These are phyloP conservation scores for Kondoa malvinella DNA, from an alignment of 768 basidiomycete genomes.

Conservation along the genomic window DNA sequence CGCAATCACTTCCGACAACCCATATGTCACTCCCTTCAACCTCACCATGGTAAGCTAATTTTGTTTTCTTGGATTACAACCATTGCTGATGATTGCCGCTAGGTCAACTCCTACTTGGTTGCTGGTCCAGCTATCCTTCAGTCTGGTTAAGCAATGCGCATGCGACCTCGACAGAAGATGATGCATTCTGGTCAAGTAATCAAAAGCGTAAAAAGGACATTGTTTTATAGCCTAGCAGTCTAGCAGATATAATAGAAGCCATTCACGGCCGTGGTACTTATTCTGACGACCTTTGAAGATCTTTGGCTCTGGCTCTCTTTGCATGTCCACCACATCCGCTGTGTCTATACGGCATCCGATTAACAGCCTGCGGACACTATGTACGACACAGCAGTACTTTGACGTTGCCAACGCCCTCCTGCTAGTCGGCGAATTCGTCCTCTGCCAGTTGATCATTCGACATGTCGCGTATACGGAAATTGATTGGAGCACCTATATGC, in stretches of 20 bases:
- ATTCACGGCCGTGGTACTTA: too few relatives aligned
- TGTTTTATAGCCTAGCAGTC: too few relatives aligned
- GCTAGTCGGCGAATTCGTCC: constrained; percentile 9
- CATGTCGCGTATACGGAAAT: constrained; percentile 90
- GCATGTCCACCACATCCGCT: background rate
- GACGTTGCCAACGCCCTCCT: background rate
- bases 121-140: background rate
- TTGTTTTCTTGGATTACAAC: too few relatives aligned
- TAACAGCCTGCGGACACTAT: background rate
- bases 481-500: constrained; percentile 92
- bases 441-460: constrained; percentile 27
- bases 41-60: background rate
- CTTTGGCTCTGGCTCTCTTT: background rate
- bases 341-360: background rate
- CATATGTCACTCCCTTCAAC: background rate
- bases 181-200: too few relatives aligned
- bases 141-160: background rate
- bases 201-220: too few relatives aligned
- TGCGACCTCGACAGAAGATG: background rate
- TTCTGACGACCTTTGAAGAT: background rate
- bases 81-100: too few relatives aligned
- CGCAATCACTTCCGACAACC: constrained; percentile 2
- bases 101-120: background rate
- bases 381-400: background rate
- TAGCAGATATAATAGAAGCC: too few relatives aligned